Conservation (phyloP, 2,329 filamentous ascomycete species). For the Colletotrichum paranaense region DNA sequence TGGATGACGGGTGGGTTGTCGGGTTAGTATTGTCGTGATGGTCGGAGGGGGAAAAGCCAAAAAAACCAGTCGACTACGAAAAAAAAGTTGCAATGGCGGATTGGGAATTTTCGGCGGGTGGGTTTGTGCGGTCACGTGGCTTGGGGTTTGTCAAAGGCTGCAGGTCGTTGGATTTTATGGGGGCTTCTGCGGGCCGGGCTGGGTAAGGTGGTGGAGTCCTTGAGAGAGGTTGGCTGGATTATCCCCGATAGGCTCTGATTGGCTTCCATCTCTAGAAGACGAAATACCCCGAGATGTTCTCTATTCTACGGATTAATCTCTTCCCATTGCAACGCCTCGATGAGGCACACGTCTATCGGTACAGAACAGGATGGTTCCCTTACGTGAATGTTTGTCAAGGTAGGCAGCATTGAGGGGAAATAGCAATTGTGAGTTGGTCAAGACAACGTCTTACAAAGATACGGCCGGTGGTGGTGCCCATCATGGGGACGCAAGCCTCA, state of each 20-base stretch:
- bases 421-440: no score
- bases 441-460: not conserved
- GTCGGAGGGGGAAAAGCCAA: constrained; percentile 36
- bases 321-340: no score
- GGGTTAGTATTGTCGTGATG: constrained; percentile 42
- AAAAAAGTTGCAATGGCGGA: constrained; percentile 20
- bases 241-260: not conserved
- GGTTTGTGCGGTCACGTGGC: constrained; percentile 43
- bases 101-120: constrained; percentile 25
- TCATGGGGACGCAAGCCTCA: not conserved
- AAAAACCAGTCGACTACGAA: not conserved
- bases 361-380: no score
- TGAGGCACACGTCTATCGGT: no score
- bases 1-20: constrained; percentile 43
- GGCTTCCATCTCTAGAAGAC: not conserved
- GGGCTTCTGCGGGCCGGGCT: not conserved
- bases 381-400: no score
- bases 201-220: not conserved
- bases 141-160: constrained; percentile 37
- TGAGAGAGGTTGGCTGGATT: not conserved
- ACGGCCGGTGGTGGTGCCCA: not conserved
- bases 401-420: no score
- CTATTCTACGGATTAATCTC: no score
- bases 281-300: no score
- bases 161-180: no score